Conservation (phyloP, 2,329 filamentous ascomycete genomes). For the Madurella fahalii region DNA sequence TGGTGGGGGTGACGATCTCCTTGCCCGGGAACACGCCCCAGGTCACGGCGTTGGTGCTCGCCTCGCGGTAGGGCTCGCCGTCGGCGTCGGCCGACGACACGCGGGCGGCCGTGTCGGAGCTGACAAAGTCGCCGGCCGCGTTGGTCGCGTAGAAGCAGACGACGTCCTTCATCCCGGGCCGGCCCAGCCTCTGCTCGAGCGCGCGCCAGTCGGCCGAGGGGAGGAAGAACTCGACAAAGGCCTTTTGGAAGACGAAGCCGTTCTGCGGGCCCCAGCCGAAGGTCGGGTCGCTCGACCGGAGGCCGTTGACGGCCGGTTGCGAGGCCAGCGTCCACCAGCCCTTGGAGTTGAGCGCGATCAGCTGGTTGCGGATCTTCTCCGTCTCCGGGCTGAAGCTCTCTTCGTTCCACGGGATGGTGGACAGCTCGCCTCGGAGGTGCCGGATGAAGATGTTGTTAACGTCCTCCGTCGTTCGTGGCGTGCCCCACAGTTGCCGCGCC, state of each 20-base stretch:
- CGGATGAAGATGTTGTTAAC: conserved; percentile 76
- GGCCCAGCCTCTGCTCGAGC: conserved; percentile 60
- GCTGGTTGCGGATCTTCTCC: conserved; percentile 68
- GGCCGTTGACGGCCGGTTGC: conserved; percentile 87
- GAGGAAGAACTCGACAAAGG: conserved; percentile 95
- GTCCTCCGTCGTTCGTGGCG: conserved; percentile 65
- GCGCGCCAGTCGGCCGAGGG: conserved; percentile 66
- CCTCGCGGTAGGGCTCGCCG: conserved; percentile 29
- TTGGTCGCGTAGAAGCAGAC: conserved; percentile 90
- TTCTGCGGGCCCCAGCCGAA: conserved; percentile 93
- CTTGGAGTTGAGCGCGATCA: conserved; percentile 70
- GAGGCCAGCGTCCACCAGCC: conserved; percentile 97
- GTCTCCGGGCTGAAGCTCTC: conserved; percentile 83
- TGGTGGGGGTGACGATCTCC: conserved; percentile 93
- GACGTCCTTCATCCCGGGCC: conserved; percentile 56
- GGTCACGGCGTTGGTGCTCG: conserved; percentile 85
- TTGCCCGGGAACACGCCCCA: conserved; percentile 96
- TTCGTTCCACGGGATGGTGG: conserved; percentile 90
- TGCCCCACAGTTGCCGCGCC: conserved; percentile 80
- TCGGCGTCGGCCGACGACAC: conserved; percentile 22
- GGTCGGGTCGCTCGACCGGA: conserved; percentile 68
- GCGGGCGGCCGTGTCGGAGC: conserved; percentile 50
- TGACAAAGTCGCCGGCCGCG: conserved; percentile 69
- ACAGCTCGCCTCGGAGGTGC: conserved; percentile 74
- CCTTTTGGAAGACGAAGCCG: conserved; percentile 97